A percentile compares a stretch with the other conserved stretches of the same genome.
phyloP scores from a whole-genome alignment of 768 basidiomycete species.

The Multifurca ochricompacta region DNA sequence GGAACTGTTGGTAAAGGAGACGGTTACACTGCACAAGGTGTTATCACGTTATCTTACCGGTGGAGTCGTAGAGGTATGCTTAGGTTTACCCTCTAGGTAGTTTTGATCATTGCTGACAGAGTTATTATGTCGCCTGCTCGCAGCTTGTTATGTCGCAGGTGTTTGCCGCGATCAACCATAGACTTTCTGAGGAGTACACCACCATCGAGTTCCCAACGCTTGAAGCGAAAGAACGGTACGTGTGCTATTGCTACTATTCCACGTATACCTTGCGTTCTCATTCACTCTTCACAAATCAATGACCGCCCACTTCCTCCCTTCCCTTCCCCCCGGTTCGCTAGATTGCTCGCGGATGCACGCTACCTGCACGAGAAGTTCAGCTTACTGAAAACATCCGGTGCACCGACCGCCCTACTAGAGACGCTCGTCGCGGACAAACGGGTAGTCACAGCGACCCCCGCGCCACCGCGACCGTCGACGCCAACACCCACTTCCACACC shows the following conservation, averaged over 20 bases:
- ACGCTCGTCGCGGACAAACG: slow-evolving; percentile 76
- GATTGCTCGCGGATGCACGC: slow-evolving; percentile 72
- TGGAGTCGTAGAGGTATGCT: slow-evolving; percentile 77
- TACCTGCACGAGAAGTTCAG: slow-evolving; percentile 73
- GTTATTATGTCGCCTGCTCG: slow-evolving; percentile 52
- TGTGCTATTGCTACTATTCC: slow-evolving; percentile 13
- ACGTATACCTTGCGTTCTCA: slow-evolving; percentile 8
- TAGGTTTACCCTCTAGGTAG: background rate
- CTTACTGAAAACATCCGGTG: slow-evolving; percentile 55
- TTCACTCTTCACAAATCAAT: slow-evolving; percentile 30
- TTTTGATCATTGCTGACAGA: slow-evolving; percentile 37
- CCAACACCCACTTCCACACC: background rate
- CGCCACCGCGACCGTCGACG: background rate
- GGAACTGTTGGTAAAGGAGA: slow-evolving; percentile 89
- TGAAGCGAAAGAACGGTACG: slow-evolving; percentile 81
- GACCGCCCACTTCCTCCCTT: too few species aligned
- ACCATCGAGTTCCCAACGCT: slow-evolving; percentile 75
- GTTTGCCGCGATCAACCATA: slow-evolving; percentile 86
- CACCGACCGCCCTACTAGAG: slow-evolving; percentile 73
- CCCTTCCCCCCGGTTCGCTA: background rate
- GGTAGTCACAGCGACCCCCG: background rate
- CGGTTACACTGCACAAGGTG: slow-evolving; percentile 91
- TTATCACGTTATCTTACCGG: slow-evolving; percentile 80
- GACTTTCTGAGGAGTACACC: slow-evolving; percentile 78
- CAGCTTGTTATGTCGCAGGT: slow-evolving; percentile 95